Conservation (phyloP, 768 basidiomycete species). For the Cystoderma amianthinum region DNA sequence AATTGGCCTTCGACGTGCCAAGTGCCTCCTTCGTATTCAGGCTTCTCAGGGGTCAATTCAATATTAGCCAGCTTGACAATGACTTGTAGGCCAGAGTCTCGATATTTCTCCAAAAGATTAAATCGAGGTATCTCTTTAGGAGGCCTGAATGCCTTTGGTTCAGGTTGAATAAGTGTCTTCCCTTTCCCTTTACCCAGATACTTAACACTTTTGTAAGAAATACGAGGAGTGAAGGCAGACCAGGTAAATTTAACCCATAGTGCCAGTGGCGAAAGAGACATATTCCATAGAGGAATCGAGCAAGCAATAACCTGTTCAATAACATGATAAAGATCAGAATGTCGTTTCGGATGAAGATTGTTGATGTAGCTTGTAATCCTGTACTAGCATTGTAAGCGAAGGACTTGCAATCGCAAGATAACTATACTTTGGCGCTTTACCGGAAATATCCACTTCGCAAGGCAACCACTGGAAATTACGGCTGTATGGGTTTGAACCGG, state of each 20-base stretch:
- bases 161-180: conserved; percentile 11
- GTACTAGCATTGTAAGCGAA: background rate
- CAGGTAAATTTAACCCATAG: conserved; percentile 5
- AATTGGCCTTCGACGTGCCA: conserved; percentile 31
- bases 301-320: conserved; percentile 17
- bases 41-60: conserved; percentile 26
- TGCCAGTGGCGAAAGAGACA: conserved; percentile 12
- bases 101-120: conserved; percentile 7
- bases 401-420: background rate
- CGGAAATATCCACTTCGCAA: conserved; percentile 1
- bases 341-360: conserved; percentile 24
- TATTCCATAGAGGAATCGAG: conserved; percentile 23
- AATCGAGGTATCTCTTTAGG: conserved; percentile 1
- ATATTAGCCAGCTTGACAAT: conserved; percentile 25
- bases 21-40: conserved; percentile 24
- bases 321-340: conserved; percentile 13
- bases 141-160: conserved; percentile 11
- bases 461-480: conserved; percentile 2
- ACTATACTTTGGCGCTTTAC: background rate
- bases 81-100: conserved; percentile 13
- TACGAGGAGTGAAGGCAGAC: background rate
- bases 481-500: background rate
- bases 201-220: conserved; percentile 12
- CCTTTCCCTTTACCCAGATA: conserved; percentile 7
- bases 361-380: conserved; percentile 31